phyloP scores from a whole-genome alignment of 495 filamentous ascomycete species.

The Hyaloscypha finlandica region DNA sequence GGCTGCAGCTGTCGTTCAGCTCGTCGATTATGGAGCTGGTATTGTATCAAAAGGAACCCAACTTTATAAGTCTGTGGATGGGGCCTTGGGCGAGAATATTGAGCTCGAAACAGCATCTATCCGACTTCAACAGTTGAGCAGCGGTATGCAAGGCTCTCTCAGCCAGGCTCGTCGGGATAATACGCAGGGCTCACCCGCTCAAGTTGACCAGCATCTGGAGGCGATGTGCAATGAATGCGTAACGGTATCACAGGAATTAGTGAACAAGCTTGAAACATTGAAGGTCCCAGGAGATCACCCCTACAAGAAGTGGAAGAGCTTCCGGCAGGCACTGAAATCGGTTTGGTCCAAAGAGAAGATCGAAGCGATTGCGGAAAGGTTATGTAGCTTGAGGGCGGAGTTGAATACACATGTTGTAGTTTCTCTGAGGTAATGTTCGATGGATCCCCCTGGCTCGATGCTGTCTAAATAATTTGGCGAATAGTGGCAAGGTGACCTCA shows the following conservation, averaged over 20 bases:
- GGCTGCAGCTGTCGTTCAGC: slow-evolving; percentile 10
- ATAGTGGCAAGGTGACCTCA: not conserved
- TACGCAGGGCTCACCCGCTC: no score
- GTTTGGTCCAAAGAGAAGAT: slow-evolving; percentile 17
- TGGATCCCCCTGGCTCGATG: not conserved
- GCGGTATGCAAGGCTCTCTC: not conserved
- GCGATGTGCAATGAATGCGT: no score
- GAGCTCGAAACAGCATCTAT: slow-evolving; percentile 1
- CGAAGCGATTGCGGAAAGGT: not conserved
- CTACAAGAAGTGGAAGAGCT: slow-evolving; percentile 22
- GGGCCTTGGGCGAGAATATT: not conserved
- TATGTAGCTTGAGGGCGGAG: not conserved
- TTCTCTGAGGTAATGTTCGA: not conserved
- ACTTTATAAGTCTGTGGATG: slow-evolving; percentile 5
- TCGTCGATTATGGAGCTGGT: slow-evolving; percentile 5
- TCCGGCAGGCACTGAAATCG: slow-evolving; percentile 15
- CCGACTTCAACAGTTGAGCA: not conserved
- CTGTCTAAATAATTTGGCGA: not conserved
- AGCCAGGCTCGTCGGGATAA: not conserved
- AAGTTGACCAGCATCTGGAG: no score
- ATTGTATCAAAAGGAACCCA: slow-evolving; percentile 4
- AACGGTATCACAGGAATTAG: no score
- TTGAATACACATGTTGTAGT: not conserved
- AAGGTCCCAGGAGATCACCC: no score
- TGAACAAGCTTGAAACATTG: no score